Percentiles rank a stretch among this genome's conserved stretches.
Conservation (phyloP, 306 rosid genomes). For the Crotalaria pallida region DNA sequence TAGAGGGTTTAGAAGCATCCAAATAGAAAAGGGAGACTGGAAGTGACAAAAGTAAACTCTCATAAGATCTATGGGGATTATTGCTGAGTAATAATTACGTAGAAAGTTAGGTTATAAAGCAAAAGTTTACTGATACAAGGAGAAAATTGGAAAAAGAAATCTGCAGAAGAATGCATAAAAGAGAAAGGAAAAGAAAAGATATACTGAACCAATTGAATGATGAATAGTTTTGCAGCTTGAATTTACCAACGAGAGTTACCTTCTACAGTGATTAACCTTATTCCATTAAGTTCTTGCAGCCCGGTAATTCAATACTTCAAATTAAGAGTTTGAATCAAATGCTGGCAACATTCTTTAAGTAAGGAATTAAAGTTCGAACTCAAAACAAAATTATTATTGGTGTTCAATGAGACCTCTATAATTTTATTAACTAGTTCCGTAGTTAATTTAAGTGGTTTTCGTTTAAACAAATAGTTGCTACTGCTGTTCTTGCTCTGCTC, state of each 20-base stretch:
- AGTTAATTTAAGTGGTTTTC: too few species aligned
- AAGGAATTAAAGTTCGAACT: too few species aligned
- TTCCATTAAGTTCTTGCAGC: background rate
- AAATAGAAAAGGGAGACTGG: constrained; percentile 28
- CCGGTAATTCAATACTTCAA: background rate
- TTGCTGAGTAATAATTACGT: constrained; percentile 63
- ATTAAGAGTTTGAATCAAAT: background rate
- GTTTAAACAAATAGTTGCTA: too few species aligned
- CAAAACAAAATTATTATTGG: too few species aligned
- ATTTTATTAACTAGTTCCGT: too few species aligned
- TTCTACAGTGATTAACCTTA: background rate
- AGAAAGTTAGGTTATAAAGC: constrained; percentile 49
- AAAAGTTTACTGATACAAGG: constrained; percentile 34
- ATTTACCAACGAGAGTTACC: constrained; percentile 24
- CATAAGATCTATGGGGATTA: constrained; percentile 28
- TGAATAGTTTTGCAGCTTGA: constrained; percentile 19
- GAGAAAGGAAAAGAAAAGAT: constrained; percentile 19
- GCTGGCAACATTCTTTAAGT: too few species aligned
- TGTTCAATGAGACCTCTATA: too few species aligned
- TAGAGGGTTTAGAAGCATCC: constrained; percentile 32
- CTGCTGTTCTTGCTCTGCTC: too few species aligned
- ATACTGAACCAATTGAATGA: constrained; percentile 15
- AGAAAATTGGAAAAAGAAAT: constrained; percentile 8
- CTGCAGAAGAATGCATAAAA: background rate
- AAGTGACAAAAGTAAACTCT: constrained; percentile 35